Evolutionary conservation across 441 rosid species (phyloP).

Genomic region (Eruca vesicaria): DNA sequence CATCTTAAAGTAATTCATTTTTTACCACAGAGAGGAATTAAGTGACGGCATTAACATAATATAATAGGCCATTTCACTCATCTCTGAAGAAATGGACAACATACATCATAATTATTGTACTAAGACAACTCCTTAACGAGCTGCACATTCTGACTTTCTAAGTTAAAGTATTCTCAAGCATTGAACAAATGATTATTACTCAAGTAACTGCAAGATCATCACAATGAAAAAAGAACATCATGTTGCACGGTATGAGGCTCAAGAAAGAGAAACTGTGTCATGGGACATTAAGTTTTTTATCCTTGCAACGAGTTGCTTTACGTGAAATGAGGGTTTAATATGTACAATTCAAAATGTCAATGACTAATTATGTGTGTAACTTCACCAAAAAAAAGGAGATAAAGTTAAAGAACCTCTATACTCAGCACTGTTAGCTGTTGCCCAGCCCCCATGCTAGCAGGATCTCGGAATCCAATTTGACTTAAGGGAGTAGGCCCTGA

Average conservation of each 20-base stretch:
- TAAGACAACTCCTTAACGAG: not conserved
- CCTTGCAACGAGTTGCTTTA: not conserved
- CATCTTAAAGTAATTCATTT: not conserved
- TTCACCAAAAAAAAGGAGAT: conserved; percentile 2
- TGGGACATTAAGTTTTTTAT: not conserved
- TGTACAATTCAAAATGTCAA: not conserved
- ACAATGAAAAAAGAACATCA: not conserved
- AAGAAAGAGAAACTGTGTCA: conserved; percentile 8
- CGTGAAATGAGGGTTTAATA: not conserved
- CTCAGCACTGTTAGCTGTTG: conserved; percentile 90
- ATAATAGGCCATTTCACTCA: not conserved
- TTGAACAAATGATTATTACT: not conserved
- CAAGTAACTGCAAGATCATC: not conserved
- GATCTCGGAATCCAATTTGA: conserved; percentile 95
- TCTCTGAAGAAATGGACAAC: not conserved
- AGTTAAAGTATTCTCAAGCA: conserved; percentile 17
- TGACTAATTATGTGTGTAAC: conserved; percentile 10
- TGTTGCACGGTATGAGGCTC: not conserved
- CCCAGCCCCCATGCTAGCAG: conserved; percentile 96
- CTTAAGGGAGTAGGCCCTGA: conserved; percentile 86
- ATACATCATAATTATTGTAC: not conserved
- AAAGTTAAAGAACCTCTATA: conserved; percentile 65
- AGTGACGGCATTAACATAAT: not conserved
- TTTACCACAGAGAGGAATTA: not conserved
- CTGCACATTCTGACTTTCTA: conserved; percentile 7